Conservation (phyloP, 2,329 filamentous ascomycete genomes). For the Epichloe bromicola region DNA sequence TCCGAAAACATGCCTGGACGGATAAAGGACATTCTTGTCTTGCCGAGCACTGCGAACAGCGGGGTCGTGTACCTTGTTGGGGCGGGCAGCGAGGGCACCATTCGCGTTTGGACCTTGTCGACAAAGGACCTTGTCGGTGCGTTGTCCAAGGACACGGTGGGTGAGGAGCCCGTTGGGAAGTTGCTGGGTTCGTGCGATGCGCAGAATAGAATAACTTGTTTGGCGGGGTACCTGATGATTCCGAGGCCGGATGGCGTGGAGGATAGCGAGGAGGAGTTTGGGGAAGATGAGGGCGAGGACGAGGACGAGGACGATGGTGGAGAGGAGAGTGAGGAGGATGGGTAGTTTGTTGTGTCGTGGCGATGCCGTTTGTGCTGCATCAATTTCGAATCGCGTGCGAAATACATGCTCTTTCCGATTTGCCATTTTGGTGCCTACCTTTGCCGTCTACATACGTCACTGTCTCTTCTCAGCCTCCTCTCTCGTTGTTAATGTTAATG, state of each 20-base stretch:
- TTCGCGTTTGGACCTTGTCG: constrained; percentile 62
- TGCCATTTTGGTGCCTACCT: too few relatives aligned
- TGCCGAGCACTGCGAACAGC: constrained; percentile 30
- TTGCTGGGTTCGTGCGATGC: constrained; percentile 72
- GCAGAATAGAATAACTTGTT: constrained; percentile 76
- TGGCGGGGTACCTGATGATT: constrained; percentile 78
- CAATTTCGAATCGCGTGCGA: background rate
- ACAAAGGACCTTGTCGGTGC: constrained; percentile 25
- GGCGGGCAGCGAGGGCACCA: constrained; percentile 71
- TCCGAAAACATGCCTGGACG: constrained; percentile 53
- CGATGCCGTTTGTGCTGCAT: background rate
- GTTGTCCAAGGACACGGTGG: constrained; percentile 12
- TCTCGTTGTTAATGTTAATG: too few relatives aligned
- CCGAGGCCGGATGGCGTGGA: constrained; percentile 48
- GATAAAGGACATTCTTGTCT: constrained; percentile 77
- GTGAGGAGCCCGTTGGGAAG: constrained; percentile 37
- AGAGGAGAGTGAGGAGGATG: constrained; percentile 4
- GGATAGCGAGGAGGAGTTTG: constrained; percentile 41
- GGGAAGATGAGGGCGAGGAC: constrained; percentile 26
- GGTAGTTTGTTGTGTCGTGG: background rate
- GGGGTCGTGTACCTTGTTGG: constrained; percentile 47
- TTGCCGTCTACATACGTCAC: too few relatives aligned
- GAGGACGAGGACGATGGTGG: constrained; percentile 17
- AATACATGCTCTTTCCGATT: too few relatives aligned
- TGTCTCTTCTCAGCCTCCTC: too few relatives aligned